Conservation (phyloP, 768 basidiomycete species). For the Boletales sp. region DNA sequence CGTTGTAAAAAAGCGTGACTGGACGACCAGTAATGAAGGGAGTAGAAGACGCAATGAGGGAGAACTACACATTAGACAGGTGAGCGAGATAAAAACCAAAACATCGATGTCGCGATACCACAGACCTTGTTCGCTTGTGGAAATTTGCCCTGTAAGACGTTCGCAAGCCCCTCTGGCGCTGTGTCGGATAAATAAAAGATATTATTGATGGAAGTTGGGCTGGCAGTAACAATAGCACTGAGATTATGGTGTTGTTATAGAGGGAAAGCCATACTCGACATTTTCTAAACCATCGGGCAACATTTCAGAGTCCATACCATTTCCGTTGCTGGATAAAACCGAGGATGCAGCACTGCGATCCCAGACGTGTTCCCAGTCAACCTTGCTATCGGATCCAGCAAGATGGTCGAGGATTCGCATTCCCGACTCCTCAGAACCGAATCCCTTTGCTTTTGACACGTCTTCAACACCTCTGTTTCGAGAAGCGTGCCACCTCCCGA, state of each 20-base stretch:
- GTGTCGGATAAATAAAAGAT: constrained; percentile 57
- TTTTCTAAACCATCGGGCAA: constrained; percentile 39
- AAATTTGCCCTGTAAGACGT: constrained; percentile 38
- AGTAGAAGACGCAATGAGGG: constrained; percentile 68
- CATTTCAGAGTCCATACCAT: neutral
- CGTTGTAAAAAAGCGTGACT: constrained; percentile 62
- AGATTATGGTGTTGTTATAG: neutral
- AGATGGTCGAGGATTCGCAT: constrained; percentile 2
- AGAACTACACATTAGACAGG: constrained; percentile 40
- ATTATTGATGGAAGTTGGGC: constrained; percentile 12
- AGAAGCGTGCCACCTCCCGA: constrained; percentile 69
- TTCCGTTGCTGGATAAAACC: neutral
- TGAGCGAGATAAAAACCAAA: neutral
- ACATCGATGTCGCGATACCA: constrained; percentile 1
- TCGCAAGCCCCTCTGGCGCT: constrained; percentile 53
- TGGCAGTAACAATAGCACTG: constrained; percentile 5
- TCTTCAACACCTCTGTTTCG: constrained; percentile 24
- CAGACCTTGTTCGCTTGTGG: constrained; percentile 48
- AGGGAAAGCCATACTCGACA: constrained; percentile 22
- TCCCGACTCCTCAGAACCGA: neutral
- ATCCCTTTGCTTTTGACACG: neutral
- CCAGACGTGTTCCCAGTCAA: constrained; percentile 57
- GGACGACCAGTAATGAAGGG: constrained; percentile 77
- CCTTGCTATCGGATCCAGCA: constrained; percentile 2
- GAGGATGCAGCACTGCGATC: constrained; percentile 22